These are phyloP conservation scores for Plectosphaerella plurivora DNA, from an alignment of 2,329 filamentous ascomycete genomes.

Conservation along the genomic window DNA sequence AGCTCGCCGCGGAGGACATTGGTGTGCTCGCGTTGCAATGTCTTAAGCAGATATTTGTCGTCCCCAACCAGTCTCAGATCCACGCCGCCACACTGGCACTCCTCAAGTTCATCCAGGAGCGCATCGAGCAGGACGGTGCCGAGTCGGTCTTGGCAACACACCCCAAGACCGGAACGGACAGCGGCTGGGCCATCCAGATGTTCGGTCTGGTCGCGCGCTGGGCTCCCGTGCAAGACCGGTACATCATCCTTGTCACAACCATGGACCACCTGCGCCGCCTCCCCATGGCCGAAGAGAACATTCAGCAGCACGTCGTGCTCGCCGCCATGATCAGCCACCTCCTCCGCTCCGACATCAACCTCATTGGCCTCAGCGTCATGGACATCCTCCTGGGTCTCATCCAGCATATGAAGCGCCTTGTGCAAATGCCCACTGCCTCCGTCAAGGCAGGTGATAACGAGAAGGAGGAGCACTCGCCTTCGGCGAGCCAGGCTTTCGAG, in stretches of 20 bases:
- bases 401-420: slow-evolving; percentile 73
- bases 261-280: slow-evolving; percentile 71
- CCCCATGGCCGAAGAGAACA: slow-evolving; percentile 63
- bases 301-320: slow-evolving; percentile 71
- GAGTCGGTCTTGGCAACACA: slow-evolving; percentile 49
- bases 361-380: slow-evolving; percentile 95
- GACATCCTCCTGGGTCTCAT: slow-evolving; percentile 84
- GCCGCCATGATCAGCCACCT: slow-evolving; percentile 77
- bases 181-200: slow-evolving; percentile 77
- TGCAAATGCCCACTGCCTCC: slow-evolving; percentile 54
- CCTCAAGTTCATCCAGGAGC: slow-evolving; percentile 67
- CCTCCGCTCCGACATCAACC: slow-evolving; percentile 81
- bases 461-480: slow-evolving; percentile 23
- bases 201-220: slow-evolving; percentile 77
- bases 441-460: slow-evolving; percentile 27
- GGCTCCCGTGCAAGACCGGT: slow-evolving; percentile 92
- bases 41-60: slow-evolving; percentile 78
- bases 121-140: slow-evolving; percentile 39
- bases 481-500: slow-evolving; percentile 27
- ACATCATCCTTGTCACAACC: slow-evolving; percentile 78
- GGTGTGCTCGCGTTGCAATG: slow-evolving; percentile 80
- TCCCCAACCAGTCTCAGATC: slow-evolving; percentile 78
- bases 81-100: slow-evolving; percentile 70
- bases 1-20: slow-evolving; percentile 83
- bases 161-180: slow-evolving; percentile 36